Evolutionary conservation across 2,329 filamentous ascomycete species (phyloP).

Genomic region (Juglanconis juglandina): DNA sequence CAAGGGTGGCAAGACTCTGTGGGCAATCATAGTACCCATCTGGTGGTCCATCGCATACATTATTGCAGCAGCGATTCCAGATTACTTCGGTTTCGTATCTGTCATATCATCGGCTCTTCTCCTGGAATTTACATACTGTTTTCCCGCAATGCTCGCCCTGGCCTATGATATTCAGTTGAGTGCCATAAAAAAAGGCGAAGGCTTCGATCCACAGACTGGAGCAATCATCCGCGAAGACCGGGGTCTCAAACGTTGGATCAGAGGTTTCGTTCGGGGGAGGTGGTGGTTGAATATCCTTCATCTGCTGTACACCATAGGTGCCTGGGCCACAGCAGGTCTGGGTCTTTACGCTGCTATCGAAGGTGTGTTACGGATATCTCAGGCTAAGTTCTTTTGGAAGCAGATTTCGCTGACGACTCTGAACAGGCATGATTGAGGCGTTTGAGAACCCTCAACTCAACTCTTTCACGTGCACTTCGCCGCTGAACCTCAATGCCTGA

Average conservation of each 20-base stretch:
- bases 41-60: conserved; percentile 5
- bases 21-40: conserved; percentile 44
- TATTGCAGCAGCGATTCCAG: conserved; percentile 2
- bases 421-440: conserved; percentile 7
- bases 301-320: neutral
- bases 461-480: conserved; percentile 9
- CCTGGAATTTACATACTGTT: conserved; percentile 1
- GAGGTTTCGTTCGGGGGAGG: neutral
- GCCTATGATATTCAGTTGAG: conserved; percentile 1
- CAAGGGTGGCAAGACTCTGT: conserved; percentile 45
- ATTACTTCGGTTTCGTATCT: conserved; percentile 5
- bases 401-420: neutral
- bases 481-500: conserved; percentile 7
- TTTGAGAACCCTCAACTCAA: conserved; percentile 11
- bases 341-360: conserved; percentile 10
- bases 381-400: neutral
- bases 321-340: conserved; percentile 5
- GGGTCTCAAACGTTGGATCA: neutral
- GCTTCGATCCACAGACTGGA: conserved; percentile 1
- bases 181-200: neutral
- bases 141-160: conserved; percentile 2
- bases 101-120: neutral
- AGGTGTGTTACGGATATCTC: neutral
- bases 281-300: conserved; percentile 5
- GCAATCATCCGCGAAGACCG: neutral